Evolutionary conservation across 1,284 basidiomycete genomes (phyloP).

Genomic region (Mycena citricolor): DNA sequence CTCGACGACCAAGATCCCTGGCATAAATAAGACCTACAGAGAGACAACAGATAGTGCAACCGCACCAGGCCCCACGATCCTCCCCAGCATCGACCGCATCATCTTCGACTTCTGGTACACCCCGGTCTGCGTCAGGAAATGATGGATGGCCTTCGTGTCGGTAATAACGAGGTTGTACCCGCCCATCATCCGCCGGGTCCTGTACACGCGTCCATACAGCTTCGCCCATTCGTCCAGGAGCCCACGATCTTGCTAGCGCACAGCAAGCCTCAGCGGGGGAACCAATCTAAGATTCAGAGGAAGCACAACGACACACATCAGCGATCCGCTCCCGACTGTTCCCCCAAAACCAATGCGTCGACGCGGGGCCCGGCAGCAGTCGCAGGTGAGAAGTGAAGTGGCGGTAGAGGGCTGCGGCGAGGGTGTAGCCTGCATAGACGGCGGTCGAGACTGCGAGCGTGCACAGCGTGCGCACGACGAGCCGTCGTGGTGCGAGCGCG

Average conservation of each 20-base stretch:
- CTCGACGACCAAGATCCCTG: slow-evolving; percentile 14
- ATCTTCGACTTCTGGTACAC: slow-evolving; percentile 9
- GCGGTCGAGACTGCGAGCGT: too few relatives aligned
- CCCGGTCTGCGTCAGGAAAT: slow-evolving; percentile 2
- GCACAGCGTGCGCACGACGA: too few relatives aligned
- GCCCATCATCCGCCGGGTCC: slow-evolving; percentile 1
- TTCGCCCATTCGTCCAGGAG: slow-evolving; percentile 2
- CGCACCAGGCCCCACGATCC: slow-evolving; percentile 11
- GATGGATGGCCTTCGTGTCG: slow-evolving; percentile 11
- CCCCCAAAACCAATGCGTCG: slow-evolving; percentile 7
- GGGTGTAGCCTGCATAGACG: slow-evolving; percentile 1
- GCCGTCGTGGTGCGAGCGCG: too few relatives aligned
- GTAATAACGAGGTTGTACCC: slow-evolving; percentile 1
- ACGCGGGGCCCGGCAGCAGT: slow-evolving; percentile 1
- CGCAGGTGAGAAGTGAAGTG: slow-evolving; percentile 7
- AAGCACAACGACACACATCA: background rate
- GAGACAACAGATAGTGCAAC: background rate
- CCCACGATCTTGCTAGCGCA: background rate
- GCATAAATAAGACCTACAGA: background rate
- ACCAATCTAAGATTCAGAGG: background rate
- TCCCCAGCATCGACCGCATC: background rate
- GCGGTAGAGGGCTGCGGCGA: background rate
- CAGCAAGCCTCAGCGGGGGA: too few relatives aligned
- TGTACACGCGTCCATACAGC: slow-evolving; percentile 1
- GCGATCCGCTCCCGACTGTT: background rate